A percentile compares a stretch with the other conserved stretches of the same genome.
Conservation (phyloP, 306 rosid species). For the Cucurbita pepo region DNA sequence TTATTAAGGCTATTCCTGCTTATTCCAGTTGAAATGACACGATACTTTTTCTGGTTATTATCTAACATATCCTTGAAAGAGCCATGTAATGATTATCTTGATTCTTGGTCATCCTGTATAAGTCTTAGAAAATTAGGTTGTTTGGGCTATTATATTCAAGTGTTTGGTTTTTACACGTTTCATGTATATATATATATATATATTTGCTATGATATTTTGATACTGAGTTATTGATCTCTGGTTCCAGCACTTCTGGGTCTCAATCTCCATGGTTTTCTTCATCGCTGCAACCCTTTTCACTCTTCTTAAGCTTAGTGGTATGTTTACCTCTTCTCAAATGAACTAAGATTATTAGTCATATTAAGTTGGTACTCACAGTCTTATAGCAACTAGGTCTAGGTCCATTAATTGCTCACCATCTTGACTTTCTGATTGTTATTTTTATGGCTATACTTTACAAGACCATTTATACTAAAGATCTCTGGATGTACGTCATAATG, state of each 20-base stretch:
- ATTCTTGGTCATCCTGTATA: neutral
- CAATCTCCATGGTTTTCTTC: conserved; percentile 95
- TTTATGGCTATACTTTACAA: neutral
- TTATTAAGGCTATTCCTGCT: neutral
- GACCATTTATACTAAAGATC: neutral
- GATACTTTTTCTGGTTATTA: neutral
- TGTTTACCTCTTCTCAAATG: conserved; percentile 14
- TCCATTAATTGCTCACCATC: neutral
- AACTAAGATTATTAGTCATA: neutral
- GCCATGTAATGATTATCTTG: neutral
- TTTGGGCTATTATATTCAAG: neutral
- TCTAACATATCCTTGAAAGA: neutral
- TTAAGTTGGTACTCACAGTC: neutral
- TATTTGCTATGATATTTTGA: neutral
- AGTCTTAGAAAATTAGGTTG: neutral
- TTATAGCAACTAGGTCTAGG: neutral
- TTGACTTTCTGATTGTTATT: neutral
- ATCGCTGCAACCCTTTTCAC: conserved; percentile 80
- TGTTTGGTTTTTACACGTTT: neutral
- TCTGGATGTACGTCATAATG: neutral
- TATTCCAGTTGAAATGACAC: neutral
- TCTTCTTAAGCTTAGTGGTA: conserved; percentile 81
- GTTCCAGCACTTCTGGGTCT: conserved; percentile 93
- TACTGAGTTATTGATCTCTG: conserved; percentile 18
- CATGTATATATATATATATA: neutral